phyloP scores from a whole-genome alignment of 164 flowering plant genomes.

The Stephania yunnanensis region DNA sequence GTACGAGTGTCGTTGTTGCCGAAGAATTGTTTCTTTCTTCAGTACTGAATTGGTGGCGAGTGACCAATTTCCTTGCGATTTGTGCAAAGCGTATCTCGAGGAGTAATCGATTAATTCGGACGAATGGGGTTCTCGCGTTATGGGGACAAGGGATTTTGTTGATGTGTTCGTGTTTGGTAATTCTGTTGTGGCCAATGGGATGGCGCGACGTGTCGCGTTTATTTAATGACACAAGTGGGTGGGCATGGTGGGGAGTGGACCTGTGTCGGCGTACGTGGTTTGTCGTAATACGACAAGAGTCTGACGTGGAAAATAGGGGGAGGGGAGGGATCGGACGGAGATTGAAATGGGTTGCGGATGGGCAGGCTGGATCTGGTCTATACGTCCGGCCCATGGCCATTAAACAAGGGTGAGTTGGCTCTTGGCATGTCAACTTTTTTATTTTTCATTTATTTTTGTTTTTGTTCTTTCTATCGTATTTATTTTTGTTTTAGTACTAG shows the following conservation, averaged over 20 bases:
- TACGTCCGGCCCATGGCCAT: no score
- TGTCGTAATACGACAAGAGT: background rate
- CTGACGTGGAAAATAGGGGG: background rate
- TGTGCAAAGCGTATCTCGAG: no score
- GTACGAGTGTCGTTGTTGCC: background rate
- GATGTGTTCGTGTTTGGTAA: background rate
- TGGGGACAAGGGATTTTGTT: background rate
- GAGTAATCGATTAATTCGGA: background rate
- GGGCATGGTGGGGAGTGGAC: background rate
- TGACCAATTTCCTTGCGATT: background rate
- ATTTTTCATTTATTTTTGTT: no score
- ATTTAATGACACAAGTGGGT: background rate
- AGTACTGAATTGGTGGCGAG: background rate
- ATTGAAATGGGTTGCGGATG: no score
- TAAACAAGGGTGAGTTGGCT: no score
- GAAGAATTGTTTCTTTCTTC: background rate
- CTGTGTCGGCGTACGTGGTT: background rate
- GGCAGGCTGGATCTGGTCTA: no score
- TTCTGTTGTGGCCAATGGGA: background rate
- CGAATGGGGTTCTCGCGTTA: background rate
- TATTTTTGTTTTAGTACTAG: no score
- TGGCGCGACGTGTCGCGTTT: background rate
- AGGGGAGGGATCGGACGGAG: constrained; percentile 30
- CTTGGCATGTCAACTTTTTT: no score
- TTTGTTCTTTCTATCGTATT: no score